Conservation (phyloP, 2,329 filamentous ascomycete species). For the Paraphaeosphaeria sporulosa region DNA sequence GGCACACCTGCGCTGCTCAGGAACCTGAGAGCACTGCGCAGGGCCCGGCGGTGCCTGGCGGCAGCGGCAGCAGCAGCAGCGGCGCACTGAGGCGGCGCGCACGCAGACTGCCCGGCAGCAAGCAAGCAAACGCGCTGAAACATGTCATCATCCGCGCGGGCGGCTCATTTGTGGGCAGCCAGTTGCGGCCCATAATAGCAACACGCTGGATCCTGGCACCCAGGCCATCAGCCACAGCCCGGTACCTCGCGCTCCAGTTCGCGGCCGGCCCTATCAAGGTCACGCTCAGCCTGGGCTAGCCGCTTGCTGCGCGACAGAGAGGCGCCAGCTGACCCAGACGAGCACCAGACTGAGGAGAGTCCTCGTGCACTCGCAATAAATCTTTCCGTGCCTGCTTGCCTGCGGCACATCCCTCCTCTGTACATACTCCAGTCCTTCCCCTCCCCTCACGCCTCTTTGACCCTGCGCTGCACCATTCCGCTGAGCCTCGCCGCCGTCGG, state of each 20-base stretch:
- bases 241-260: too few relatives aligned
- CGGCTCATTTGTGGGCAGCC: constrained; percentile 15
- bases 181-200: constrained; percentile 16
- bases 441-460: constrained; percentile 9
- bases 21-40: constrained; percentile 13
- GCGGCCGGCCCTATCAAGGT: constrained; percentile 14
- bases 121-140: constrained; percentile 8
- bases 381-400: constrained; percentile 19
- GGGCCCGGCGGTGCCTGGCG: not conserved
- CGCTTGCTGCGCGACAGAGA: constrained; percentile 21
- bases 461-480: constrained; percentile 10
- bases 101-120: too few relatives aligned
- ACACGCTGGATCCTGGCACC: not conserved
- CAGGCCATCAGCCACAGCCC: constrained; percentile 12
- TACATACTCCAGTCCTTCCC: not conserved
- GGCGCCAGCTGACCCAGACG: constrained; percentile 26
- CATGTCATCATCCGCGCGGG: constrained; percentile 2
- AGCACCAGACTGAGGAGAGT: constrained; percentile 14
- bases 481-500: constrained; percentile 15
- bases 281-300: constrained; percentile 27
- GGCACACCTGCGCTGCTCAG: constrained; percentile 19
- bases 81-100: too few relatives aligned
- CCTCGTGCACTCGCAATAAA: constrained; percentile 25
- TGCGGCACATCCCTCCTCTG: constrained; percentile 7
- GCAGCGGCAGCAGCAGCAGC: not conserved